Conservation (phyloP, 805 yeast species). For the Kodamaea laetipori region DNA sequence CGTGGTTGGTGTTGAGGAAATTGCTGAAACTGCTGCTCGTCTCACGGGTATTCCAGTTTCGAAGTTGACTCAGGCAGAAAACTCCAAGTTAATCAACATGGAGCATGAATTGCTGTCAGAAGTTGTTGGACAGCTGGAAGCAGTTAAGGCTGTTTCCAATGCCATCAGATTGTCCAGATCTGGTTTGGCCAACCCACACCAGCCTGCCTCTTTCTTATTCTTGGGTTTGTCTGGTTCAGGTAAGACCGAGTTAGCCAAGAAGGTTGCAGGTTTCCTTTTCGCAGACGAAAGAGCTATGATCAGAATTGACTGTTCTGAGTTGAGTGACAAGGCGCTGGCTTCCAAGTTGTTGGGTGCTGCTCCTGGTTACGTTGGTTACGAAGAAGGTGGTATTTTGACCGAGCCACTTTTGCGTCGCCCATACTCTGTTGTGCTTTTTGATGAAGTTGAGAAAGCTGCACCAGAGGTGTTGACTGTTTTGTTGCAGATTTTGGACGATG, state of each 20-base stretch:
- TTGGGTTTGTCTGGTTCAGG: slow-evolving; percentile 97
- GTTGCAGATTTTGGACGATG: slow-evolving; percentile 93
- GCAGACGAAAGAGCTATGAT: slow-evolving; percentile 96
- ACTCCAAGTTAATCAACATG: slow-evolving; percentile 90
- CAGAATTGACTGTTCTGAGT: slow-evolving; percentile 96
- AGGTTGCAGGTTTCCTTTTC: slow-evolving; percentile 92
- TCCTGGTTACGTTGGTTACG: slow-evolving; percentile 93
- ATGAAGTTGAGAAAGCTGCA: slow-evolving; percentile 98
- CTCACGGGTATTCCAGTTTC: slow-evolving; percentile 96
- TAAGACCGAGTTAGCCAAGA: slow-evolving; percentile 97
- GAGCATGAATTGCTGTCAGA: slow-evolving; percentile 77
- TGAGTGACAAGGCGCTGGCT: slow-evolving; percentile 93
- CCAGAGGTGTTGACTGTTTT: slow-evolving; percentile 94
- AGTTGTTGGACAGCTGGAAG: slow-evolving; percentile 95
- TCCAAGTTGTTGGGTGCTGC: slow-evolving; percentile 96
- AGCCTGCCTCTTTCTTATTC: slow-evolving; percentile 94
- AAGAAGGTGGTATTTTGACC: slow-evolving; percentile 95
- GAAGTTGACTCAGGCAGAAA: slow-evolving; percentile 93
- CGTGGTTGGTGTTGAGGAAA: slow-evolving; percentile 85
- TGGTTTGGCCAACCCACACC: slow-evolving; percentile 93
- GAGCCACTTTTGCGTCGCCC: slow-evolving; percentile 90
- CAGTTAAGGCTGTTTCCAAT: slow-evolving; percentile 94
- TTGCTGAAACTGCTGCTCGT: slow-evolving; percentile 96
- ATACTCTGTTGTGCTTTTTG: slow-evolving; percentile 93
- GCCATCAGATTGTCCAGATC: slow-evolving; percentile 92